Evolutionary conservation across 163 green algal species (phyloP).

Genomic region (Prototheca wickerhamii): DNA sequence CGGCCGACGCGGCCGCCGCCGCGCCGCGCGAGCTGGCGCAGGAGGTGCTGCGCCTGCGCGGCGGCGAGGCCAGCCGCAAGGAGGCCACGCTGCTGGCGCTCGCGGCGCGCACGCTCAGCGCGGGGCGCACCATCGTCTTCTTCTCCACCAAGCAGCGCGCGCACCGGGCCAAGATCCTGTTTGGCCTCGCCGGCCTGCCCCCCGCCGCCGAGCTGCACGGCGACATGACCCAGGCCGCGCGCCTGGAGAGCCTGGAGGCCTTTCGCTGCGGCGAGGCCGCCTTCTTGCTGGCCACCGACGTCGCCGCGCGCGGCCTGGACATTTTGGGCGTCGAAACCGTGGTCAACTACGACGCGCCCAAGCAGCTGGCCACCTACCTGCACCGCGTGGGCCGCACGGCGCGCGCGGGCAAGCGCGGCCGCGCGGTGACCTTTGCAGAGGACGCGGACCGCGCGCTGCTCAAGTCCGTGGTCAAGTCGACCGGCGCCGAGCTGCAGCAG

Average conservation of each 20-base stretch:
- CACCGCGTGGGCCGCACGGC: constrained; percentile 87
- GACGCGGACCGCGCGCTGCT: constrained; percentile 79
- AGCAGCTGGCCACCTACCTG: constrained; percentile 63
- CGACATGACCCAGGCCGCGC: constrained; percentile 88
- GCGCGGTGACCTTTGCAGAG: constrained; percentile 76
- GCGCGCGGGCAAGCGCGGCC: constrained; percentile 72
- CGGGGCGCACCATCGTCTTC: constrained; percentile 84
- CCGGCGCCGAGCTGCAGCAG: constrained; percentile 49
- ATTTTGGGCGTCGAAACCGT: constrained; percentile 89
- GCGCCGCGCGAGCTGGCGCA: constrained; percentile 71
- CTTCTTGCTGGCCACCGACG: constrained; percentile 92
- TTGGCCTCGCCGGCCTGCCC: constrained; percentile 76
- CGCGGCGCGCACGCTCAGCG: constrained; percentile 55
- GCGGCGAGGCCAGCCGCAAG: constrained; percentile 43
- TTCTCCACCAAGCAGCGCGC: constrained; percentile 81
- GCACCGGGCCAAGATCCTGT: constrained; percentile 86
- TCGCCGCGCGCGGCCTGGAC: constrained; percentile 94
- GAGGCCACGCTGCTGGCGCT: constrained; percentile 85
- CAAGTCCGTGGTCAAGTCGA: constrained; percentile 58
- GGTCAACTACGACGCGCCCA: constrained; percentile 88
- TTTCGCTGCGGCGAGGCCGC: constrained; percentile 68
- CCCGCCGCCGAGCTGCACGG: constrained; percentile 89
- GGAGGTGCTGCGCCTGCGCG: constrained; percentile 83
- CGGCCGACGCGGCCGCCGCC: constrained; percentile 63
- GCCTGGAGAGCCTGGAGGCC: constrained; percentile 76